phyloP scores from a whole-genome alignment of 495 filamentous ascomycete genomes.

The Xylaria nigripes region DNA sequence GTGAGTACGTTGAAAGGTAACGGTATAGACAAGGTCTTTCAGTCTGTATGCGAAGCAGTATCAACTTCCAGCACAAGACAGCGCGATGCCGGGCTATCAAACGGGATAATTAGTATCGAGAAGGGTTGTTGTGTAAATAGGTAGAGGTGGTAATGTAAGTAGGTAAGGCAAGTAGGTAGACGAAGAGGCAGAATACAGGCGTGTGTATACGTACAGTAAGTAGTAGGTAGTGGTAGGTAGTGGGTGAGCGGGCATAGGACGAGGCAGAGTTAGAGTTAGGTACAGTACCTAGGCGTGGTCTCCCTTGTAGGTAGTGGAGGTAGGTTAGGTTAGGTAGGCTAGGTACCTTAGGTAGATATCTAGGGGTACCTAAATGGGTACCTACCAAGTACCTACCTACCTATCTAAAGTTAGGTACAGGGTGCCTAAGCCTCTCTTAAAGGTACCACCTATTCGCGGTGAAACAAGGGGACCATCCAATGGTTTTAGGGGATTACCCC shows the following conservation, averaged over 20 bases:
- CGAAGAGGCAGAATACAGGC: neutral
- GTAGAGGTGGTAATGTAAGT: neutral
- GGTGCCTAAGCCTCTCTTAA: no score
- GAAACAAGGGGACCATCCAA: neutral
- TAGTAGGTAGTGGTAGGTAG: neutral
- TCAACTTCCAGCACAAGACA: neutral
- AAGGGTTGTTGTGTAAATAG: neutral
- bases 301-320: no score
- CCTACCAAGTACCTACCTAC: no score
- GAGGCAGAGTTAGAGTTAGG: neutral
- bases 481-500: neutral
- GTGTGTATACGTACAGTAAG: no score
- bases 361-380: no score
- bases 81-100: neutral
- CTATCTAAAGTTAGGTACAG: no score
- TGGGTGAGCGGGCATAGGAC: neutral
- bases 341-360: neutral
- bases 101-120: neutral
- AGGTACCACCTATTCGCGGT: neutral
- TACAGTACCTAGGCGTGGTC: neutral
- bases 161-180: no score
- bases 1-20: no score
- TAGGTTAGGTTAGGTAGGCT: neutral
- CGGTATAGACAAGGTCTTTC: no score
- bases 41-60: neutral